phyloP scores from a whole-genome alignment of 225 moss, liverwort and hornwort genomes.

The Ulota crispa region DNA sequence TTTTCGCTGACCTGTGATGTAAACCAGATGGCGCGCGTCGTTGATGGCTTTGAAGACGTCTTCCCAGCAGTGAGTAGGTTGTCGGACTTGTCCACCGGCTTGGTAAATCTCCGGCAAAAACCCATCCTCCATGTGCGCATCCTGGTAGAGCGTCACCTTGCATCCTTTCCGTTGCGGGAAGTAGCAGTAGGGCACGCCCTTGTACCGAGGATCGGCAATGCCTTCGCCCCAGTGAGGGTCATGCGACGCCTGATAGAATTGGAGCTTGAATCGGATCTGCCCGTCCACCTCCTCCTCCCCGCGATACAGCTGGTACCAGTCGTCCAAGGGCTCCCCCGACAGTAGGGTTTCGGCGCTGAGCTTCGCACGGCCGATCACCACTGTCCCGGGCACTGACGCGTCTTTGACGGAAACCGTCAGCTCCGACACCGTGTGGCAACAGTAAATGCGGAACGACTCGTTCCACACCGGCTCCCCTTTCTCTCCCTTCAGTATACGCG shows the following conservation, averaged over 20 bases:
- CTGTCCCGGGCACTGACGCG: constrained; percentile 57
- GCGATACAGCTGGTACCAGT: constrained; percentile 66
- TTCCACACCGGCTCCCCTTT: constrained; percentile 66
- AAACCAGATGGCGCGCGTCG: constrained; percentile 57
- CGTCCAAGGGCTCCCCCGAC: constrained; percentile 46
- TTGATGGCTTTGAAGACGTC: constrained; percentile 63
- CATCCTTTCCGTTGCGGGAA: constrained; percentile 83
- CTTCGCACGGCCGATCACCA: constrained; percentile 72
- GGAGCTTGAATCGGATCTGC: constrained; percentile 54
- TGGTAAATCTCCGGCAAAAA: constrained; percentile 75
- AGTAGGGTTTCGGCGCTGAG: constrained; percentile 49
- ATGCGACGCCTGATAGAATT: constrained; percentile 56
- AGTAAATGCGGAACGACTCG: constrained; percentile 84
- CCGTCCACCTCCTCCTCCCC: constrained; percentile 53
- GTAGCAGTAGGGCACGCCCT: constrained; percentile 77
- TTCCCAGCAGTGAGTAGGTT: constrained; percentile 84
- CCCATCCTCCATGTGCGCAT: constrained; percentile 73
- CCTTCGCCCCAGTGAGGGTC: constrained; percentile 78
- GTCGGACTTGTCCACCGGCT: constrained; percentile 41
- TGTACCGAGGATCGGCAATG: constrained; percentile 40
- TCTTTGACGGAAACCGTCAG: constrained; percentile 65
- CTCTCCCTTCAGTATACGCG: constrained; percentile 57
- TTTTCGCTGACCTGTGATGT: constrained; percentile 48
- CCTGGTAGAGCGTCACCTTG: constrained; percentile 78
- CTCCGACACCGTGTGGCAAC: constrained; percentile 64